Evolutionary conservation across 495 filamentous ascomycete species (phyloP).

Genomic region (Xylaria castorea): DNA sequence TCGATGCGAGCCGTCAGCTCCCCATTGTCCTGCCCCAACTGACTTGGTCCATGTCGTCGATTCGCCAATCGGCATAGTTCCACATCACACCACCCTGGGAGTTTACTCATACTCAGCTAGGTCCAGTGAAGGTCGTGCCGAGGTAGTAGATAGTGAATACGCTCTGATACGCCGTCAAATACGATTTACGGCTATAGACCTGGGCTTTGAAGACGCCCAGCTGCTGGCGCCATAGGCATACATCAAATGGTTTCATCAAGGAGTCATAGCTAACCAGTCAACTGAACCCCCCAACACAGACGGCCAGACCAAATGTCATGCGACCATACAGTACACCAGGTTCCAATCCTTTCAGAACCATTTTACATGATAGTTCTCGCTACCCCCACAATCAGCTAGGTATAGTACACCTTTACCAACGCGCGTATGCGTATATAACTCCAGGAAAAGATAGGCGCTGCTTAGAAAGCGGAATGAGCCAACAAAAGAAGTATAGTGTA

Average conservation of each 20-base stretch:
- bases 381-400: not conserved
- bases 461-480: too few species aligned
- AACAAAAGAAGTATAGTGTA: too few species aligned
- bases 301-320: slow-evolving; percentile 15
- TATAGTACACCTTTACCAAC: not conserved
- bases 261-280: not conserved
- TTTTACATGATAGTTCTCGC: slow-evolving; percentile 1
- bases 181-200: not conserved
- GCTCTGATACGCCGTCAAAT: not conserved
- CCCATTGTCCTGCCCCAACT: slow-evolving; percentile 12
- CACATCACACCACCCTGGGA: not conserved
- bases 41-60: not conserved
- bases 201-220: not conserved
- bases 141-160: not conserved
- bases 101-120: not conserved
- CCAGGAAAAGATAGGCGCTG: not conserved
- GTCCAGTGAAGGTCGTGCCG: not conserved
- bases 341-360: slow-evolving; percentile 9
- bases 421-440: not conserved
- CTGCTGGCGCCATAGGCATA: not conserved
- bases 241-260: not conserved
- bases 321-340: slow-evolving; percentile 6
- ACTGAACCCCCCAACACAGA: not conserved
- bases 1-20: slow-evolving; percentile 12
- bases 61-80: slow-evolving; percentile 29